Conservation (phyloP, 139 green algal species). For the Auxenochlorella pyrenoidosa region DNA sequence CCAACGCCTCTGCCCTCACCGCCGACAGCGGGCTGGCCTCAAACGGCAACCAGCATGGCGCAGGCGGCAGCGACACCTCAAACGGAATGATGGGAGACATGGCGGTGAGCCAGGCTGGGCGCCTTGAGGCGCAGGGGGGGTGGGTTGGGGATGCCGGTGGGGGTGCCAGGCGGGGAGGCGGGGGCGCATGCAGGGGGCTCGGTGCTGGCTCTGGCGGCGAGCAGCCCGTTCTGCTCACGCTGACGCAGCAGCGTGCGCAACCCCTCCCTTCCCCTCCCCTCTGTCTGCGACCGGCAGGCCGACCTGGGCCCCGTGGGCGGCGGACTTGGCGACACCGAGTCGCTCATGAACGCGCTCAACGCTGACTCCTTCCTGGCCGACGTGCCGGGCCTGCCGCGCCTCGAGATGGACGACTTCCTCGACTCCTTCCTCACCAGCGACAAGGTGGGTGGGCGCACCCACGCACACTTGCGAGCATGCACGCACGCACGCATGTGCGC, state of each 20-base stretch:
- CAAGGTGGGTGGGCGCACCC: background rate
- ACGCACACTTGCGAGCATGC: too few relatives aligned
- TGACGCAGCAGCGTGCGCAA: background rate
- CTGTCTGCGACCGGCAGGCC: background rate
- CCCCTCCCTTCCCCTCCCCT: background rate
- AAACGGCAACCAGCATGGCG: background rate
- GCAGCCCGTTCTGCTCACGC: too few relatives aligned
- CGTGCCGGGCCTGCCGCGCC: conserved; percentile 15
- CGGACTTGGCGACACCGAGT: conserved; percentile 20
- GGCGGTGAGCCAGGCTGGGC: too few relatives aligned
- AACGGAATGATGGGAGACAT: background rate
- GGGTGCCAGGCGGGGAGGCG: too few relatives aligned
- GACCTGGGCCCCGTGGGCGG: conserved; percentile 3
- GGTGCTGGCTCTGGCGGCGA: too few relatives aligned
- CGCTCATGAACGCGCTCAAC: conserved; percentile 29
- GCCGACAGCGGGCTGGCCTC: conserved; percentile 8
- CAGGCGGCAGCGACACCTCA: conserved; percentile 9
- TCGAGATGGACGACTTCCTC: conserved; percentile 36
- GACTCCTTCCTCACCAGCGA: conserved; percentile 25
- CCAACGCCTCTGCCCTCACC: conserved; percentile 2
- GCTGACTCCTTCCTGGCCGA: conserved; percentile 20
- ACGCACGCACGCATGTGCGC: too few relatives aligned
- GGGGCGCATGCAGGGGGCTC: too few relatives aligned
- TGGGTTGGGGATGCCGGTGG: too few relatives aligned
- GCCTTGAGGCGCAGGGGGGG: too few relatives aligned